A percentile compares a stretch with the other conserved stretches of the same genome.
phyloP scores from a whole-genome alignment of 202 grass and related monocot genomes.

The Schoenoplectus tabernaemontani region DNA sequence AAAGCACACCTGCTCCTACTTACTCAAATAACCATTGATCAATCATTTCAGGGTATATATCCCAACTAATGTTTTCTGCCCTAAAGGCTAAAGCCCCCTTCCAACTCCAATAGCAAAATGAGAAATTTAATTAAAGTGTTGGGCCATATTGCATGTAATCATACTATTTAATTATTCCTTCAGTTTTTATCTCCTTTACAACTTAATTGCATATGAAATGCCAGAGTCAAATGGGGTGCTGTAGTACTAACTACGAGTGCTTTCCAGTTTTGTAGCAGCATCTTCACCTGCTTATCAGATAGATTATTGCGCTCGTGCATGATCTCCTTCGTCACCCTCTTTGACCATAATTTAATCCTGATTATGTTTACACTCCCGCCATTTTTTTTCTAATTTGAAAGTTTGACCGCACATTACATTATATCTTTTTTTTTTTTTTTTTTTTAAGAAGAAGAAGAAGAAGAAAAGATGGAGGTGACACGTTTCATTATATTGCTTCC shows the following conservation, averaged over 20 bases:
- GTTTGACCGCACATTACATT: background rate
- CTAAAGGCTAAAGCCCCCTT: background rate
- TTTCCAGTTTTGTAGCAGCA: background rate
- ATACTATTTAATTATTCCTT: background rate
- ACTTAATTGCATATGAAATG: background rate
- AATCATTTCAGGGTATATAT: background rate
- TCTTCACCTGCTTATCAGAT: background rate
- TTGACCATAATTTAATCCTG: background rate
- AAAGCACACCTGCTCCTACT: slow-evolving; percentile 20
- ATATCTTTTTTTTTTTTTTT: too few species aligned
- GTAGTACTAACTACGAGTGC: background rate
- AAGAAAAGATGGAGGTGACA: too few species aligned
- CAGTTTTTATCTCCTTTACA: background rate
- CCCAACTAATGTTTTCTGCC: slow-evolving; percentile 12
- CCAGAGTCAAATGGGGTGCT: background rate
- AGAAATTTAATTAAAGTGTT: background rate
- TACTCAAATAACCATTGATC: slow-evolving; percentile 16
- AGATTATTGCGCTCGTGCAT: background rate
- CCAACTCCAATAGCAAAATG: slow-evolving; percentile 18
- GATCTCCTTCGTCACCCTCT: background rate
- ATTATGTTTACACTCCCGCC: background rate
- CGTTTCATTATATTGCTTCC: too few species aligned
- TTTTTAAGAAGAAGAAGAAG: too few species aligned
- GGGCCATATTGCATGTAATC: slow-evolving; percentile 5
- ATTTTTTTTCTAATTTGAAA: background rate